These are phyloP conservation scores for Trebouxia sp. DNA, from an alignment of 139 green algal species.

Conservation along the genomic window DNA sequence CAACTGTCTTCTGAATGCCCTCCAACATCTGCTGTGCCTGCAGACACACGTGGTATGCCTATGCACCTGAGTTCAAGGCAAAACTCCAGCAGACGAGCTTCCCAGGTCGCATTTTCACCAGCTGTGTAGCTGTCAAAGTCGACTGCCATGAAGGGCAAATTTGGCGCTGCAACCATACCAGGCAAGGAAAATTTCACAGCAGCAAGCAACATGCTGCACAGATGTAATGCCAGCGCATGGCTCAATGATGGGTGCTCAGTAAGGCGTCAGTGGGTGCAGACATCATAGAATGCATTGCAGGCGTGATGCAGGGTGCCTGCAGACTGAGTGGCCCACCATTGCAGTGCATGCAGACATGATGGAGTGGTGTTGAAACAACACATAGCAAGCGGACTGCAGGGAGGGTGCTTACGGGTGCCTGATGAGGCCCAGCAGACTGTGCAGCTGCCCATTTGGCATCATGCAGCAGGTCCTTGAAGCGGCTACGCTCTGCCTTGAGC, in stretches of 20 bases:
- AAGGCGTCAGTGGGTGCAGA: not conserved
- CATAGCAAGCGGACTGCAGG: too few relatives aligned
- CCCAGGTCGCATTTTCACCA: not conserved
- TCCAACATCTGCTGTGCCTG: conserved; percentile 19
- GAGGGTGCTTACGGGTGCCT: not conserved
- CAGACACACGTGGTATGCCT: not conserved
- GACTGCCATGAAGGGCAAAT: not conserved
- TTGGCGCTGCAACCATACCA: not conserved
- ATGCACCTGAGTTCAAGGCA: not conserved
- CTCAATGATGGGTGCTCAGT: too few relatives aligned
- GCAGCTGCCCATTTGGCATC: not conserved
- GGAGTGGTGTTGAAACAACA: not conserved
- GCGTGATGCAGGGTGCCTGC: not conserved
- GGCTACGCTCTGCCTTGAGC: not conserved
- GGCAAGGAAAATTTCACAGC: not conserved
- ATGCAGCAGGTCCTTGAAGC: conserved; percentile 18
- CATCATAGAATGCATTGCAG: not conserved
- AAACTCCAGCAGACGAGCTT: not conserved
- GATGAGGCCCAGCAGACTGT: not conserved
- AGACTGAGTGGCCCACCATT: too few relatives aligned
- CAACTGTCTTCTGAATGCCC: conserved; percentile 1
- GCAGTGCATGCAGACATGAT: not conserved
- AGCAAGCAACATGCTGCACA: not conserved
- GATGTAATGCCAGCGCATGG: not conserved
- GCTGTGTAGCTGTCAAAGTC: not conserved